phyloP scores from a whole-genome alignment of 2,329 filamentous ascomycete genomes.

The Trichophyton verrucosum region DNA sequence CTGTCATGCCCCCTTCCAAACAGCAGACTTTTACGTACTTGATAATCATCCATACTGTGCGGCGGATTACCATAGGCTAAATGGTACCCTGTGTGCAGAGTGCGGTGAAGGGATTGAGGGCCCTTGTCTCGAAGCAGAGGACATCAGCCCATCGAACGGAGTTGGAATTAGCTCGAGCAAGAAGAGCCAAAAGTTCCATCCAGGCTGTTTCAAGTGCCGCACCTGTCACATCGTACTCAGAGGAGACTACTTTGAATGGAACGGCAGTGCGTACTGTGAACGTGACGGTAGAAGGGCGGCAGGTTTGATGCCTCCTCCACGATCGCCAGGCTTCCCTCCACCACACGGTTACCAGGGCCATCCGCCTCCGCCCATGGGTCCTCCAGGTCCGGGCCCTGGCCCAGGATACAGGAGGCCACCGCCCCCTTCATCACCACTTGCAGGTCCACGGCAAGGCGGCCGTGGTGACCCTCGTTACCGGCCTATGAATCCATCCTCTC shows the following conservation, averaged over 20 bases:
- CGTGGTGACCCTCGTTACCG: slow-evolving; percentile 8
- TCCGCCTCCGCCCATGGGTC: slow-evolving; percentile 7
- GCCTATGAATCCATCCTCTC: slow-evolving; percentile 3
- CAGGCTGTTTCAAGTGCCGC: slow-evolving; percentile 70
- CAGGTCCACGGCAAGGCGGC: slow-evolving; percentile 14
- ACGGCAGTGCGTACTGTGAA: slow-evolving; percentile 71
- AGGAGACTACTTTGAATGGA: slow-evolving; percentile 85
- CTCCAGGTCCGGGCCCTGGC: background rate
- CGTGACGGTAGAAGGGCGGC: slow-evolving; percentile 60
- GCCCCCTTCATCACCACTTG: slow-evolving; percentile 10
- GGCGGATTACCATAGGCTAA: slow-evolving; percentile 82
- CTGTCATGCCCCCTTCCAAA: slow-evolving; percentile 68
- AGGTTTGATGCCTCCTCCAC: slow-evolving; percentile 24
- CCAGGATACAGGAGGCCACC: slow-evolving; percentile 1
- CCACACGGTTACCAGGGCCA: slow-evolving; percentile 12
- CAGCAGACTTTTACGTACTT: slow-evolving; percentile 84
- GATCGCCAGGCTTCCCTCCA: slow-evolving; percentile 15
- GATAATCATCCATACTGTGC: slow-evolving; percentile 81
- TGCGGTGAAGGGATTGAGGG: slow-evolving; percentile 86
- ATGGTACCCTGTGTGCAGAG: slow-evolving; percentile 68
- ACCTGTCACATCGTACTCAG: slow-evolving; percentile 58
- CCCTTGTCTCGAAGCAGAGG: slow-evolving; percentile 75
- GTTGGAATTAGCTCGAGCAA: background rate
- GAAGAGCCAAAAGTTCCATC: slow-evolving; percentile 63
- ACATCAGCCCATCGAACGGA: slow-evolving; percentile 12